Evolutionary conservation across 495 filamentous ascomycete species (phyloP), one percentile per base, ranked within the genome.

Genomic region (Penicillium robsamsonii): DNA sequence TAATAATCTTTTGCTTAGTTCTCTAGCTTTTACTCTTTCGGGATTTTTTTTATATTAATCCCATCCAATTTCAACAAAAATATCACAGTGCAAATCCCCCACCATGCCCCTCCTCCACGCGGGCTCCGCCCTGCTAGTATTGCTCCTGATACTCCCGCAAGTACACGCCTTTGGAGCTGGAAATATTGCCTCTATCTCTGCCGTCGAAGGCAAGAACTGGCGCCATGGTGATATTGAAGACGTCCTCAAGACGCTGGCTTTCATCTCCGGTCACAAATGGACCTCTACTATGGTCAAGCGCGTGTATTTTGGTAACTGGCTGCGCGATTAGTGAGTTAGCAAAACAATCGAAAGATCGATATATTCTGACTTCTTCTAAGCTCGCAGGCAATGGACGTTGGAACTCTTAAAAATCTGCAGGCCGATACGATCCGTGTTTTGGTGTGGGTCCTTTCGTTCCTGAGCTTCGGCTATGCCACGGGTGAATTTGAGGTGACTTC

Each of bases 211-310:
- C 22, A 82, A 88, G 62, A 98, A 98, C 67, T 98, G 90, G 87
- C 87, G 94, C 56, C 94, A 97, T 87, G 94, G 94, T 52, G 93
- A 97, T 71, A 94, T 96, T 58, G 92, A 97, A 75, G 94, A 98
- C 72, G 86, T 91, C 69, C 84, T 98, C 59, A 92, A 92, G 75
- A 91, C 86, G 13, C 77, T 98, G 55, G 87, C 91, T 22, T 96
- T 90, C 65, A 81, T 97, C 48, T 81, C 86, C 53, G 92, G 92
- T 37, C 90, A 94, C 63, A 97, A 98, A 74, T 98, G 94, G 94
- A 92, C 92, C 18, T 84, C 86, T 15, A 85, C 91, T 76, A 88
- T 91, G 81, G 79, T 98, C 61, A 87, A 87, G 72, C 85, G 94
- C 38, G 89, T 91, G 7, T 96, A 97, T 71, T 97, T 97, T 79